Conservation (phyloP, 805 yeast genomes). For the Debaryomyces castellii region DNA sequence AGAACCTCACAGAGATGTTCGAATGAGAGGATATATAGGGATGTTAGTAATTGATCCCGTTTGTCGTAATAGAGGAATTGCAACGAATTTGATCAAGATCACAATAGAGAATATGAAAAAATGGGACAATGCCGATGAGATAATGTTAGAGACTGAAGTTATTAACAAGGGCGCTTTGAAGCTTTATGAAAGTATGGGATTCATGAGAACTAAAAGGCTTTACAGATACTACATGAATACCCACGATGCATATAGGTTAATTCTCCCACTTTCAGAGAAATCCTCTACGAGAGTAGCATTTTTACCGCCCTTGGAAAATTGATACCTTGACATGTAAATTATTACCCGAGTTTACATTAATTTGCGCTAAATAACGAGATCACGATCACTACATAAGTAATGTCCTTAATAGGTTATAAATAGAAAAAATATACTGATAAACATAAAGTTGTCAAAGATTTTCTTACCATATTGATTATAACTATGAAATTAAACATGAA, state of each 20-base stretch:
- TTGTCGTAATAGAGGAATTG: conserved; percentile 79
- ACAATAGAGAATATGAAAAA: conserved; percentile 64
- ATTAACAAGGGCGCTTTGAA: conserved; percentile 68
- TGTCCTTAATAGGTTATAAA: neutral
- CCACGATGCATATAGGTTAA: conserved; percentile 88
- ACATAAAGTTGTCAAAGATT: too few relatives aligned
- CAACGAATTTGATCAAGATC: conserved; percentile 63
- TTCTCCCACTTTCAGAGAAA: conserved; percentile 72
- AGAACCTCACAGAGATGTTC: conserved; percentile 69
- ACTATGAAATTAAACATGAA: too few relatives aligned
- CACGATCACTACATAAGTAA: neutral
- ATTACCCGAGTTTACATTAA: too few relatives aligned
- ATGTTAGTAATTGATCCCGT: conserved; percentile 84
- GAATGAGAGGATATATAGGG: conserved; percentile 90
- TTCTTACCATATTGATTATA: too few relatives aligned
- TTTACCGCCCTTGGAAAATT: conserved; percentile 17
- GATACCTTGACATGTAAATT: neutral
- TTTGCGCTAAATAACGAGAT: neutral
- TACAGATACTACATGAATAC: conserved; percentile 87
- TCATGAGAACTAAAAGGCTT: conserved; percentile 70
- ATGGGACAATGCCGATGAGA: conserved; percentile 74
- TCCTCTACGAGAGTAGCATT: conserved; percentile 51
- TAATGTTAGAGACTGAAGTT: conserved; percentile 91
- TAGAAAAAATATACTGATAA: too few relatives aligned
- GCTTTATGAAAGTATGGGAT: conserved; percentile 75